Evolutionary conservation across 2,329 filamentous ascomycete species (phyloP).

Genomic region (Chalaropsis thielavioides): DNA sequence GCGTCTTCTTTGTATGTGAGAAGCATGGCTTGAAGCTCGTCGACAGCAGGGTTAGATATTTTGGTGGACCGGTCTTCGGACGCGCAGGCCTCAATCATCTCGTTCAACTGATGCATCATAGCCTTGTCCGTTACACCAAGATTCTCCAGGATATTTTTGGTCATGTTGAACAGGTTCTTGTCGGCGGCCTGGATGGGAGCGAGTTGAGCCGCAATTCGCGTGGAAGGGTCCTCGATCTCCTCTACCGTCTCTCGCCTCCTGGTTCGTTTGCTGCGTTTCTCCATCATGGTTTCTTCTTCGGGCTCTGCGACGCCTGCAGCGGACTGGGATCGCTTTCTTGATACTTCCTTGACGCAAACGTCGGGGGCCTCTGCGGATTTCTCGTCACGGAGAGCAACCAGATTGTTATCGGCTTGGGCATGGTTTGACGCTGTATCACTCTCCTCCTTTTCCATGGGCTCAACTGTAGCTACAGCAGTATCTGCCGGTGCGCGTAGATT

Average conservation of each 20-base stretch:
- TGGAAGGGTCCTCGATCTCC: constrained; percentile 38
- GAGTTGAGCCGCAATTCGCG: constrained; percentile 39
- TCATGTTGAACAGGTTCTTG: constrained; percentile 40
- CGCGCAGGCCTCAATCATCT: constrained; percentile 38
- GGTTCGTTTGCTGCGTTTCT: constrained; percentile 52
- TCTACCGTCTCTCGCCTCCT: constrained; percentile 45
- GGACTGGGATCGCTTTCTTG: constrained; percentile 48
- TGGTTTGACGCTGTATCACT: not conserved
- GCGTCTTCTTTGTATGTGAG: constrained; percentile 38
- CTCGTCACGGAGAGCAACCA: not conserved
- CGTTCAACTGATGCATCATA: constrained; percentile 32
- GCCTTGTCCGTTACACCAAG: constrained; percentile 38
- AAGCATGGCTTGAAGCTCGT: constrained; percentile 37
- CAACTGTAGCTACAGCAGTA: constrained; percentile 4
- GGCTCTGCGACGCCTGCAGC: constrained; percentile 42
- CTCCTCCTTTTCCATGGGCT: not conserved
- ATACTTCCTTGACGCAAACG: not conserved
- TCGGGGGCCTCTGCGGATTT: not conserved
- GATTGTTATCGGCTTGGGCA: not conserved
- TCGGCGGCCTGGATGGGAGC: constrained; percentile 43
- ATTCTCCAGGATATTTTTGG: constrained; percentile 40
- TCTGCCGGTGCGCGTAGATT: not conserved
- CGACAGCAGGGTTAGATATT: constrained; percentile 32
- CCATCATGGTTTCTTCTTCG: constrained; percentile 43
- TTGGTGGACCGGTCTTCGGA: constrained; percentile 37